Base-by-base conservation (phyloP, 1,284 basidiomycete genomes). In the Phlebopus sp. region DNA sequence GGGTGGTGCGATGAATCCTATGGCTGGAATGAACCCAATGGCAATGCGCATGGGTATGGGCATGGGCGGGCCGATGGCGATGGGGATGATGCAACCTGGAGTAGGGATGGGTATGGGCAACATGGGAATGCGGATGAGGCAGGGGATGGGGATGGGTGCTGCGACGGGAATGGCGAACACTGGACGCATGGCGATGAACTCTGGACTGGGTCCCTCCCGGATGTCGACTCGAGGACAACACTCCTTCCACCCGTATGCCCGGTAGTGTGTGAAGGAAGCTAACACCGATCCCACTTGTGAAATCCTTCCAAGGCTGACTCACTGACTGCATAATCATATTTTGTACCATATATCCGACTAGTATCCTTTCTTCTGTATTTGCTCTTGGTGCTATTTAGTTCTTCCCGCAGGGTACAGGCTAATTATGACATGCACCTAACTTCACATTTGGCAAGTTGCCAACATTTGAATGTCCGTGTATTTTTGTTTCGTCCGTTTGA, bases 231-330 rank as follows among this genome's bases (percentile, higher is more conserved):
- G 81, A 19, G 81, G 81, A 56, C 78, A 80, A 54, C 77, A 82
- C 53, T 73, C 71, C 38, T 83, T 77, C 64, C 81, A 83, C 61
- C 81, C 81, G 14, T 83, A 83, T 58, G 73, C 81, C 37, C 75
- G 81, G 54, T 75, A 55, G 53, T 8, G 23, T 23, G 21, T 23
- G 21, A 6, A 23, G 4, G 31, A 10, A 25, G 38, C 11, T 13
- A 23, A 42, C 40, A 7, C 23, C 8, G 25, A 5, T 25, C 8
- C 25, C 25, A 8, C 27, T 29, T 29, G 10, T 11, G 27, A 29
- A 9, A 29, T 29, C 7, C 21, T 14, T 37, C 30, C 37, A 39
- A 36, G 23, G 46, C 11, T 40, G 32, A 34, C 51, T 41, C 18
- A 42, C 11, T 41, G 18, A 32, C 34, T 47, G 18, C n/a, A 48